phyloP scores from a whole-genome alignment of 1,139 yeast genomes.

The Yamadazyma taylorii region DNA sequence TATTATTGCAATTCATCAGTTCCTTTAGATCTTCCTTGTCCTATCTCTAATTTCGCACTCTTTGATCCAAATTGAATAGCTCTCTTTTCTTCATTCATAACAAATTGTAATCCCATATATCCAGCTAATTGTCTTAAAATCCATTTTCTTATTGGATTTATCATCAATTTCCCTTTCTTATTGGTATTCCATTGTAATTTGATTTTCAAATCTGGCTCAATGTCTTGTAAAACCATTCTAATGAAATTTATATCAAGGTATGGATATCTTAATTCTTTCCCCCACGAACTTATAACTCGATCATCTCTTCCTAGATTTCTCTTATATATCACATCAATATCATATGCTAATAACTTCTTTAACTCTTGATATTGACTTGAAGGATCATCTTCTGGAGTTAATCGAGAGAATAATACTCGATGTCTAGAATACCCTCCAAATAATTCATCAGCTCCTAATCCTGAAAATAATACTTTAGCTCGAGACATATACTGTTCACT shows the following conservation, averaged over 20 bases:
- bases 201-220: conserved; percentile 56
- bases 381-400: conserved; percentile 21
- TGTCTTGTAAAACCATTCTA: conserved; percentile 41
- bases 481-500: conserved; percentile 38
- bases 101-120: conserved; percentile 51
- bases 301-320: conserved; percentile 92
- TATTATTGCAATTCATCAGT: conserved; percentile 37
- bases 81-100: conserved; percentile 76
- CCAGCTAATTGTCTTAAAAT: conserved; percentile 65
- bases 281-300: conserved; percentile 81
- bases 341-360: conserved; percentile 57
- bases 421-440: conserved; percentile 93
- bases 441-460: conserved; percentile 95
- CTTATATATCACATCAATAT: conserved; percentile 69
- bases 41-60: conserved; percentile 87
- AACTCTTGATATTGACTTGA: conserved; percentile 24
- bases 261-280: conserved; percentile 89
- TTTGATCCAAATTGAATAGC: conserved; percentile 97
- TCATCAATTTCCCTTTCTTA: conserved; percentile 28
- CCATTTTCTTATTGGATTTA: conserved; percentile 52
- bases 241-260: conserved; percentile 70
- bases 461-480: conserved; percentile 78
- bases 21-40: conserved; percentile 65
- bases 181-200: conserved; percentile 31
- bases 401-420: conserved; percentile 46